Base-by-base conservation (phyloP, 2,329 filamentous ascomycete species). In the Zelopaecilomyces penicillatus region DNA sequence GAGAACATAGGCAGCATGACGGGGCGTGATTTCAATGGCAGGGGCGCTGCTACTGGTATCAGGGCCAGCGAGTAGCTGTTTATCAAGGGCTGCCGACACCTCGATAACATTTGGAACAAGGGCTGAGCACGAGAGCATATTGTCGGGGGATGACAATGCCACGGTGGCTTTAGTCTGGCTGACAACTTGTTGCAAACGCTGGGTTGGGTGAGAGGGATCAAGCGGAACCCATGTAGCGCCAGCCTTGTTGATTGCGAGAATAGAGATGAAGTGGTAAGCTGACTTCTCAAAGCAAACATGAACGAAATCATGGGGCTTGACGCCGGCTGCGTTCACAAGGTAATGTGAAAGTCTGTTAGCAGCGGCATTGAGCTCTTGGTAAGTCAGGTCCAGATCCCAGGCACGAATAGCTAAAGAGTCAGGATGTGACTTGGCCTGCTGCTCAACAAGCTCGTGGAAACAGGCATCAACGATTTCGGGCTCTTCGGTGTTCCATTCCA, bases 241-340 rank as follows among this genome's bases (percentile, higher is more conserved):
- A 19, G 52, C 47, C 27, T 51, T 48, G 19, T 50, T 41, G 8
- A 35, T 34, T 31, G 30, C 37, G 8, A 32, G 6, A 29, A n/a
- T n/a, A n/a, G n/a, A n/a, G 4, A 66, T 53, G 4, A 57, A 44
- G 0, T 52, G 54, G 61, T 60, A 68, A 31, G 41, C 35, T 1
- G 53, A 57, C 37, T 61, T 62, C 26, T 58, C 55, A n/a, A 60
- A 58, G 37, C 54, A 60, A 0, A 62, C 30, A 4, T 54, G 52
- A 0, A 61, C 47, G 10, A 43, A 30, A 5, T 43, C 41, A 8
- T 30, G 27, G 7, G 31, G n/a, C 28, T 29, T 30, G 34, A 43
- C 32, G 1, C 9, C 10, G 12, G 32, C 31, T 6, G 27, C n/a
- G 11, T 37, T 27, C 10, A 43, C 26, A n/a, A 43, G 43, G n/a